Percentiles rank a stretch among this genome's conserved stretches.
These are phyloP conservation scores for Xylaria sp. DNA, from an alignment of 2,329 filamentous ascomycete genomes.

Conservation along the genomic window DNA sequence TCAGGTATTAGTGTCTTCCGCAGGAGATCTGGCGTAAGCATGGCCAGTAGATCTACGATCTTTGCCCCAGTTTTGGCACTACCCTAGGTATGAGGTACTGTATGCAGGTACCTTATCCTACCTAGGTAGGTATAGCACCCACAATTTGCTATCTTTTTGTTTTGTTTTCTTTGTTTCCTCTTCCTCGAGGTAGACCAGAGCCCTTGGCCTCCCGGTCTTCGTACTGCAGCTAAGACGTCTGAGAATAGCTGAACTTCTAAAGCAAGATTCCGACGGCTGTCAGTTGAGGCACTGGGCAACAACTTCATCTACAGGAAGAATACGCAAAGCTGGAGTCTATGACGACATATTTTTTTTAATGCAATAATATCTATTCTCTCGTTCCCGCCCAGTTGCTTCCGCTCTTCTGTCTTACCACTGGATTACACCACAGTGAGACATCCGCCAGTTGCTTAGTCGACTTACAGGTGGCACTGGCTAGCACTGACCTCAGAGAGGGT, in stretches of 20 bases:
- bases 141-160: slow-evolving; percentile 26
- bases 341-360: neutral
- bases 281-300: neutral
- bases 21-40: slow-evolving; percentile 4
- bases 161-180: neutral
- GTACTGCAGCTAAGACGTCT: neutral
- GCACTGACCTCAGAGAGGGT: neutral
- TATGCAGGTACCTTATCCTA: slow-evolving; percentile 11
- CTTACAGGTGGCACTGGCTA: neutral
- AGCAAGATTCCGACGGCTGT: neutral
- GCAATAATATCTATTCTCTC: neutral
- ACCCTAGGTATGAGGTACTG: slow-evolving; percentile 8
- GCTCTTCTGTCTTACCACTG: slow-evolving; percentile 2
- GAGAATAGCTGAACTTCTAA: neutral
- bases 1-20: neutral
- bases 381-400: neutral
- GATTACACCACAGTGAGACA: slow-evolving; percentile 20
- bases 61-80: slow-evolving; percentile 24
- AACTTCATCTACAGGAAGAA: neutral
- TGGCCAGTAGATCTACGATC: slow-evolving; percentile 20
- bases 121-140: slow-evolving; percentile 20
- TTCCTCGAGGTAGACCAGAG: neutral
- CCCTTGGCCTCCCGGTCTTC: neutral
- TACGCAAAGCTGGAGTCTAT: neutral
- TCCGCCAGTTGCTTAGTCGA: slow-evolving; percentile 9